These are phyloP conservation scores for Ambrosia trifida DNA, from an alignment of 129 eudicot species.

Conservation along the genomic window DNA sequence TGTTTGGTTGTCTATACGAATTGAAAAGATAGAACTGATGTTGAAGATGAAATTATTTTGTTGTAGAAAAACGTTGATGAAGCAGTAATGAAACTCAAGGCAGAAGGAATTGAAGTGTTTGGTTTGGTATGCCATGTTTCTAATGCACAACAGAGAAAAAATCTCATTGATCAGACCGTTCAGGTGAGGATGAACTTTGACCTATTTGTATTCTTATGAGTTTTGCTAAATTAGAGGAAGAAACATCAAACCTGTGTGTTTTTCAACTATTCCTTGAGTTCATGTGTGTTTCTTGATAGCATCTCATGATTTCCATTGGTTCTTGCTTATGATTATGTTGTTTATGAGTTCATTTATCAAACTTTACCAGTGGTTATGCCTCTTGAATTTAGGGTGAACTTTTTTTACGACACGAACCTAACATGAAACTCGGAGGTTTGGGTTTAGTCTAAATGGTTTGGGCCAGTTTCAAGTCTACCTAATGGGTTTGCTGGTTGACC, in stretches of 20 bases:
- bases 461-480: too few species aligned
- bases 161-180: constrained; percentile 66
- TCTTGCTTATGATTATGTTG: not conserved
- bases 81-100: constrained; percentile 71
- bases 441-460: too few species aligned
- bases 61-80: constrained; percentile 84
- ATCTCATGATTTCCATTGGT: not conserved
- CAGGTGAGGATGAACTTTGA: constrained; percentile 44
- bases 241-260: not conserved
- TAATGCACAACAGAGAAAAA: constrained; percentile 81
- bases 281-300: not conserved
- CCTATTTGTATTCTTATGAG: not conserved
- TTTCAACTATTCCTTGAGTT: not conserved
- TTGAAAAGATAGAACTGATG: not conserved
- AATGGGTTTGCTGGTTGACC: too few species aligned
- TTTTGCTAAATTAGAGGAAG: not conserved
- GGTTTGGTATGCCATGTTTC: constrained; percentile 97
- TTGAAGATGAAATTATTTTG: not conserved
- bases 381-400: not conserved
- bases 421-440: too few species aligned
- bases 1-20: not conserved
- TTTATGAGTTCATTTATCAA: not conserved
- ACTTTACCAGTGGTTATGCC: not conserved
- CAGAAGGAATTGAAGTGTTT: constrained; percentile 63
- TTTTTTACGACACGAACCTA: too few species aligned